A percentile compares a stretch with the other conserved stretches of the same genome.
These are phyloP conservation scores for Rhizodiscina lignyota DNA, from an alignment of 495 filamentous ascomycete species.

Conservation along the genomic window DNA sequence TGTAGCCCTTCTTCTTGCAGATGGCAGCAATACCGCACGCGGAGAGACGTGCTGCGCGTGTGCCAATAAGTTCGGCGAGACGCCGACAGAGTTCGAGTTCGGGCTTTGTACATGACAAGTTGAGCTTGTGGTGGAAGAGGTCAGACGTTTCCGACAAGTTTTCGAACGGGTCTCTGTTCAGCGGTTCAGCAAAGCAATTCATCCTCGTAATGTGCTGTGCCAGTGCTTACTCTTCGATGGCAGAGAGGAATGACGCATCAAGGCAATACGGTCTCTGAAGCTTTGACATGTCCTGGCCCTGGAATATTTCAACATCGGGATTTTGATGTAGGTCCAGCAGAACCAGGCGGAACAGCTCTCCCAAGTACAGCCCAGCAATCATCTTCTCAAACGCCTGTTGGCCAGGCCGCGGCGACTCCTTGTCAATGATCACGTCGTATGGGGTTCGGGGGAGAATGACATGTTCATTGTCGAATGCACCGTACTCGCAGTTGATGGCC, in stretches of 20 bases:
- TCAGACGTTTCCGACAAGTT: conserved; percentile 77
- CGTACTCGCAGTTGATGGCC: conserved; percentile 98
- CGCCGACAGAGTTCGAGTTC: conserved; percentile 80
- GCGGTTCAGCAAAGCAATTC: not conserved
- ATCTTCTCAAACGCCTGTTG: conserved; percentile 98
- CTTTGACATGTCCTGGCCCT: conserved; percentile 60
- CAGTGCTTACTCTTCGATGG: conserved; percentile 62
- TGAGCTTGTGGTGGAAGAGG: conserved; percentile 56
- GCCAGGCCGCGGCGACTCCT: conserved; percentile 81
- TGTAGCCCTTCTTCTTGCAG: conserved; percentile 82
- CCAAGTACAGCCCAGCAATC: conserved; percentile 89
- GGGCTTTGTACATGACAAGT: conserved; percentile 45
- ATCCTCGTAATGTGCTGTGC: no score
- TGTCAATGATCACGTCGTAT: conserved; percentile 74
- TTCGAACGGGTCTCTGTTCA: conserved; percentile 67
- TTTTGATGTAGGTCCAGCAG: conserved; percentile 73
- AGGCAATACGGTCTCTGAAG: conserved; percentile 71
- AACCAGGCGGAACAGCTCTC: conserved; percentile 86
- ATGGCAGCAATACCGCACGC: conserved; percentile 91
- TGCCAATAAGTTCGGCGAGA: conserved; percentile 83
- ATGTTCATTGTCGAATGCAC: conserved; percentile 96
- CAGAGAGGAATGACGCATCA: conserved; percentile 88
- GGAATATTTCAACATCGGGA: conserved; percentile 61
- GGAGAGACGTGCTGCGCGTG: conserved; percentile 79
- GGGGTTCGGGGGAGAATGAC: conserved; percentile 76